Percentiles rank a stretch among this genome's conserved stretches.
phyloP scores from a whole-genome alignment of 306 rosid genomes.

The Elaeagnus macrophylla region DNA sequence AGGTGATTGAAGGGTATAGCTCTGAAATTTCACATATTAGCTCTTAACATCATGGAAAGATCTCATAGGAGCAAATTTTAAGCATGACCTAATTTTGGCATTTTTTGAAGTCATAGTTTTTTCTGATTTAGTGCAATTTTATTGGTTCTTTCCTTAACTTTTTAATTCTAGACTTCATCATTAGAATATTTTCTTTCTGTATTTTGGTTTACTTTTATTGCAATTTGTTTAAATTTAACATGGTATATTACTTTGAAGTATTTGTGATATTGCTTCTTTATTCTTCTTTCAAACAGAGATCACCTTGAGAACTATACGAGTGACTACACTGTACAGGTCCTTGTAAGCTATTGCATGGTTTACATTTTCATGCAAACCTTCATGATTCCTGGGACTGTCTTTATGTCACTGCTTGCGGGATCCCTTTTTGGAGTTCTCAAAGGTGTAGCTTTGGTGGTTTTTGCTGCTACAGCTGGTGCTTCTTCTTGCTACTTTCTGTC shows the following conservation, averaged over 20 bases:
- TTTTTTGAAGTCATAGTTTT: too few relatives aligned
- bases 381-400: slow-evolving; percentile 99
- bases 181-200: too few relatives aligned
- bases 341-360: slow-evolving; percentile 89
- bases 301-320: slow-evolving; percentile 94
- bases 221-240: neutral
- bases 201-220: too few relatives aligned
- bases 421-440: slow-evolving; percentile 81
- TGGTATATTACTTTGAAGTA: slow-evolving; percentile 10
- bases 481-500: slow-evolving; percentile 91
- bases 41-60: too few relatives aligned
- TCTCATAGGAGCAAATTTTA: too few relatives aligned
- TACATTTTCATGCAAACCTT: slow-evolving; percentile 98
- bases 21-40: too few relatives aligned
- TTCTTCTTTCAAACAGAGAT: slow-evolving; percentile 43
- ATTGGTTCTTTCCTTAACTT: too few relatives aligned
- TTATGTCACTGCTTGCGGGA: slow-evolving; percentile 97
- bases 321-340: slow-evolving; percentile 96
- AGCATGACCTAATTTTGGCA: too few relatives aligned
- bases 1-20: too few relatives aligned
- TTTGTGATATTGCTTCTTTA: neutral
- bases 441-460: slow-evolving; percentile 89
- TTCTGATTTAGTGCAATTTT: too few relatives aligned
- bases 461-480: slow-evolving; percentile 91
- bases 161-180: too few relatives aligned